Base-by-base conservation (phyloP, 1,284 basidiomycete genomes). In the Ustanciosporium gigantosporum region DNA sequence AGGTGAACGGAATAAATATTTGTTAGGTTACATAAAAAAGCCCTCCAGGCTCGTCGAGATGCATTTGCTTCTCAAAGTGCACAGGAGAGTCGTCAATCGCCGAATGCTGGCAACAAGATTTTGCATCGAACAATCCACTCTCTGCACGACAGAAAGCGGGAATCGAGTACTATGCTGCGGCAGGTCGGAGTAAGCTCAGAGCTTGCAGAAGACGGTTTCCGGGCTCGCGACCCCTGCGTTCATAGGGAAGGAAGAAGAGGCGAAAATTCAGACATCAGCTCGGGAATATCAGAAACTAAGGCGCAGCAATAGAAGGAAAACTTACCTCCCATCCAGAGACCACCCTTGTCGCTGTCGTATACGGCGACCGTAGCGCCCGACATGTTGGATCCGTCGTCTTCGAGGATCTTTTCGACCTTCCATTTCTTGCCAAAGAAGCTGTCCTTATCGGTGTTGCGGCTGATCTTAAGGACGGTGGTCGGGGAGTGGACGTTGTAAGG, bases 361-460 rank as follows among this genome's bases (percentile, higher is more conserved):
- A 62, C 2, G 5, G 50, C 68, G 3, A 48, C 41, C 3, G 68
- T 70, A 16, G 51, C 57, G 0, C 50, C 60, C 13, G 46, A 40
- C 40, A 56, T 47, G 2, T 21, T 45, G 7, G 2, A 36, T 13
- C 65, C 66, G 27, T 66, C 59, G 36, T 71, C 68, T 46, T 73
- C 69, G 19, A 73, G 23, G 4, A 66, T 5, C 35, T 67, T 62
- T 15, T 67, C 59, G 6, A 69, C 61, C n/a, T 53, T 68, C 43
- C 56, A 71, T 41, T 73, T 73, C 14, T 67, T 55, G 2, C 70
- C 70, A 21, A 51, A 71, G 36, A 73, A 73, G 29, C 42, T 50
- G 14, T 67, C 66, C 29, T 55, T 34, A 4, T 38, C 66, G 13
- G 46, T 35, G 21, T 70, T 70, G 31, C 46, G 50, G 47, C 53